Conservation (phyloP, 2,329 filamentous ascomycete genomes). For the Chalaropsis thielavioides region DNA sequence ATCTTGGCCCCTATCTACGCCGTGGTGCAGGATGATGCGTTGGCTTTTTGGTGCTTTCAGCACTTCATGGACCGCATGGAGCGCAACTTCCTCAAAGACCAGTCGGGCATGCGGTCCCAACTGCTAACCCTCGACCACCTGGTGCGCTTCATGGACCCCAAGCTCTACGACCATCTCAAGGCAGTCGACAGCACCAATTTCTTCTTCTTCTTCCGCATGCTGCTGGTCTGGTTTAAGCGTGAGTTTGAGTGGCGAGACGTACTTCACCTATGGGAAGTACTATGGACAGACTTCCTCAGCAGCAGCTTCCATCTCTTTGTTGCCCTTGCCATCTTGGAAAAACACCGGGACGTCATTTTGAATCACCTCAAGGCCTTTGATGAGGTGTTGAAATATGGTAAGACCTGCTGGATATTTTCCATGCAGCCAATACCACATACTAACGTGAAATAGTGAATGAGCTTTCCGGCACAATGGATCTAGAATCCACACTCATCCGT, state of each 20-base stretch:
- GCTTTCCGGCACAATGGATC: conserved; percentile 80
- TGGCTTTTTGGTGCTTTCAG: conserved; percentile 94
- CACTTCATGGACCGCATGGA: conserved; percentile 98
- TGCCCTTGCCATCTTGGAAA: conserved; percentile 85
- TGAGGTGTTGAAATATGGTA: conserved; percentile 91
- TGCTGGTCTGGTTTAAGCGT: conserved; percentile 96
- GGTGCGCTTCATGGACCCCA: conserved; percentile 91
- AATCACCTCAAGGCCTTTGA: conserved; percentile 87
- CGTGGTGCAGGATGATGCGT: conserved; percentile 89
- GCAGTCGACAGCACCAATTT: conserved; percentile 93
- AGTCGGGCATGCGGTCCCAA: conserved; percentile 90
- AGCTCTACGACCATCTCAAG: conserved; percentile 80
- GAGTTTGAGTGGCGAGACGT: conserved; percentile 87
- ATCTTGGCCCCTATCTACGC: conserved; percentile 91
- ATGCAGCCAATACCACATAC: not conserved
- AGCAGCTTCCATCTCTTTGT: conserved; percentile 91
- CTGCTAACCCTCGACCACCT: conserved; percentile 84
- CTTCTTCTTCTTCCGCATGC: conserved; percentile 99
- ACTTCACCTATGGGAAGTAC: conserved; percentile 72
- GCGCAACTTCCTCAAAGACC: conserved; percentile 86
- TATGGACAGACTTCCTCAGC: conserved; percentile 87
- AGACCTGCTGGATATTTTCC: conserved; percentile 23
- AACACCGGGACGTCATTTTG: conserved; percentile 94
- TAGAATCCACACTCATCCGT: conserved; percentile 70
- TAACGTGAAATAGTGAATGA: conserved; percentile 60